Evolutionary conservation across 2,329 filamentous ascomycete genomes (phyloP), one percentile per base, ranked within the genome.

Genomic region (Leptographium radiaticola): DNA sequence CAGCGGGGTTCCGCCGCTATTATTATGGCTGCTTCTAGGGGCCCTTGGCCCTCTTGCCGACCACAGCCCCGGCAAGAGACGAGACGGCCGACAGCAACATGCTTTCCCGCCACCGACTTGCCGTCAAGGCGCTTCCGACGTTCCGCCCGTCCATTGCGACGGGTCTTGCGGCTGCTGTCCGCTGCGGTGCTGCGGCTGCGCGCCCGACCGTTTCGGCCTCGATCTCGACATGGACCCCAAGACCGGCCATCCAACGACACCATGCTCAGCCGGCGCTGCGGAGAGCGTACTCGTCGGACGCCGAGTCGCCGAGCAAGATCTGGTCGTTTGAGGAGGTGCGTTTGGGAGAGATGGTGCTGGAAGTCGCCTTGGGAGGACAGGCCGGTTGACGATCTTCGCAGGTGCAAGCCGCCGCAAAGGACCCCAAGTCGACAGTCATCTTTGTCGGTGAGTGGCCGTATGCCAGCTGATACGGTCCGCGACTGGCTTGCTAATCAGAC

Each of bases 241-340:
- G n/a, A 9, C 11, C 40, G 13, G 42, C 42, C 31, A 12, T 13
- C 6, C 48, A n/a, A 4, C 25, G 12, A 6, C 31, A 30, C 12
- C 45, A 12, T 47, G 44, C 30, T 11, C 13, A 2, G 25, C 44
- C 18, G 18, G 9, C 15, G 4, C 20, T 40, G 44, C 36, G n/a
- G 20, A 20, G 33, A 13, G 59, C 61, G 39, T 70, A 66, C 57
- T 69, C 66, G 7, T 59, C 62, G 54, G 50, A 56, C 33, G 30
- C 53, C 2, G 16, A 55, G 5, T 48, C 55, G 4, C 61, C 62
- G 57, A 70, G 62, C 60, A 75, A 70, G 60, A 62, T 70, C 11
- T 80, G 75, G 69, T 64, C 59, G 9, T 80, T 79, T 61, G 68
- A 72, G 54, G 72, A 69, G 31, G 70, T 71, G 56, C 39, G 13